Evolutionary conservation across 306 rosid species (phyloP), one percentile per base, ranked within the genome.

Genomic region (Prunus davidiana): DNA sequence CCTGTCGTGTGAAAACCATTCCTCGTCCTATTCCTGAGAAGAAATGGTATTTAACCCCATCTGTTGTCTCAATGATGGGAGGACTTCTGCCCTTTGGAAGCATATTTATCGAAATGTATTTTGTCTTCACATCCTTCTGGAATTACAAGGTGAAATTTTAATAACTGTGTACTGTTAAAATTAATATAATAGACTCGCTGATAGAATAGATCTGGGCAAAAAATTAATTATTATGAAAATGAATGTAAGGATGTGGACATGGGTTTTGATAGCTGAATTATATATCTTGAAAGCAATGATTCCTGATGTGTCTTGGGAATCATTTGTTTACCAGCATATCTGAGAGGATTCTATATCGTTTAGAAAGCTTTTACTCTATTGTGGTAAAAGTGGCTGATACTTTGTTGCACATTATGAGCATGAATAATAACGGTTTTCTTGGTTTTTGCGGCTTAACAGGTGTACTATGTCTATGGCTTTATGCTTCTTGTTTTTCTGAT

Each of bases 11-110:
- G 64, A 96, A 96, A 86, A 96, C 99, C 72, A 96, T 96, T 86
- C 99, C 99, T 64, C 99, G 99, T 70, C 99, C 98, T 24, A 92
- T 96, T 83, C 99, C 99, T 68, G 99, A 96, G 96, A 96, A 96
- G 89, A 96, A 96, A 84, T 96, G 99, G 99, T 96, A 96, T 83
- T 92, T 96, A 85, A 96, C 97, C 45, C 98, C 99, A 30, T 92
- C 98, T 24, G 97, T 96, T 25, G 96, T 96, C 77, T 92, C 99
- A 63, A 67, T 96, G 89, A 96, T 96, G 99, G 99, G 99, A 76
- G 99, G 99, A 82, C 83, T 96, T 84, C 96, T 96, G 81, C 99
- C 99, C 14, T 96, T 96, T 81, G 99, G 99, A 76, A 96, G 99
- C 88, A 96, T 96, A 79, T 96, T 96, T 89, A 96, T 96, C 11